A percentile compares a stretch with the other conserved stretches of the same genome.
Evolutionary conservation across 805 yeast species (phyloP).

Genomic region (Candida krabiensis): DNA sequence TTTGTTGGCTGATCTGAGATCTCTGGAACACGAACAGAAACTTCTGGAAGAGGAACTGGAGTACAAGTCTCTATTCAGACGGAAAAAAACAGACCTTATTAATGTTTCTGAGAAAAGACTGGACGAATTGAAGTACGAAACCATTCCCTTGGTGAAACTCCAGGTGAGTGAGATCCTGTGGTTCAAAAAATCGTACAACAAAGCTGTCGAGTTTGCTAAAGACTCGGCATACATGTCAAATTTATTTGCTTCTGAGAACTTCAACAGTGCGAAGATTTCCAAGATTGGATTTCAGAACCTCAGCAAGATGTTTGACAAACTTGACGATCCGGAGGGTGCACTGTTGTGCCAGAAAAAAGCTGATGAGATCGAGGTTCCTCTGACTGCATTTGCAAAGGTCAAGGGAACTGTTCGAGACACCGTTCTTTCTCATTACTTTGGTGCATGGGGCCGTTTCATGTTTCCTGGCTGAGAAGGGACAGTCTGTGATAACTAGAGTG

Average conservation of each 20-base stretch:
- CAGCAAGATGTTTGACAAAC: constrained; percentile 31
- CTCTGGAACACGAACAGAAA: constrained; percentile 29
- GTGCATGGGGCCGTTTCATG: constrained; percentile 34
- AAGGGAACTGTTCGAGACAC: constrained; percentile 30
- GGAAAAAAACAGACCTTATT: constrained; percentile 10
- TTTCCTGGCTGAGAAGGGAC: constrained; percentile 27
- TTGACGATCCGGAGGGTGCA: constrained; percentile 30
- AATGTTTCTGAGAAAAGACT: constrained; percentile 22
- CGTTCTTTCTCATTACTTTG: constrained; percentile 35
- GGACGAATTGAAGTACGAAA: constrained; percentile 27
- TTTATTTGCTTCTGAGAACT: constrained; percentile 31
- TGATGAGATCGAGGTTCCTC: constrained; percentile 31
- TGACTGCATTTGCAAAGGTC: constrained; percentile 24
- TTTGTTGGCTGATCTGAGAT: constrained; percentile 33
- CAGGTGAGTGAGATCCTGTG: constrained; percentile 45
- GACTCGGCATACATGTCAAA: constrained; percentile 37
- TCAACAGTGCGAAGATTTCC: constrained; percentile 38
- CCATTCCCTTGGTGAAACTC: constrained; percentile 38
- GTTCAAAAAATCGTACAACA: constrained; percentile 30
- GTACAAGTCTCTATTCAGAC: constrained; percentile 16
- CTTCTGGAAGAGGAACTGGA: constrained; percentile 15
- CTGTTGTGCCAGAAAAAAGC: constrained; percentile 26
- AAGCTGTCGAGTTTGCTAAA: constrained; percentile 42
- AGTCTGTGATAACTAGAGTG: neutral
- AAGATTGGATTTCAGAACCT: constrained; percentile 38